Base-by-base conservation (phyloP, 1,139 yeast genomes). In the Sugiyamaella pinicola region DNA sequence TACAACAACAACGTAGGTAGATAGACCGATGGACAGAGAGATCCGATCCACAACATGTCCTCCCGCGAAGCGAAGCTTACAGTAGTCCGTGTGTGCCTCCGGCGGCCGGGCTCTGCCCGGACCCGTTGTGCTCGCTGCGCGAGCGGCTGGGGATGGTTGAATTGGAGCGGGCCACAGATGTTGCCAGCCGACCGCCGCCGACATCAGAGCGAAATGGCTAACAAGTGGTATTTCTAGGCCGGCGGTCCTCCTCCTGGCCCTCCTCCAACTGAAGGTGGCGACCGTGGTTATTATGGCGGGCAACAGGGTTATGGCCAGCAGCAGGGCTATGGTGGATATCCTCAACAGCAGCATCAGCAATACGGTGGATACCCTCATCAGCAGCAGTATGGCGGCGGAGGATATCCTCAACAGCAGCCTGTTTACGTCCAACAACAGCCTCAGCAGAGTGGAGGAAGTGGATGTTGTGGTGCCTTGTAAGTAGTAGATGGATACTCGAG, bases 331-430 rank as follows among this genome's bases (percentile, higher is more conserved):
- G 39, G 39, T 6, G 39, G 39, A 35, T 35, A 35, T 18, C 39
- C 39, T 35, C 39, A 9, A 35, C 39, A 35, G 17, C 39, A 35
- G 24, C 39, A 35, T 6, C 39, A 35, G n/a, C n/a, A 18, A 8
- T 15, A 18, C 22, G 39, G 39, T 35, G 39, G 24, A 31, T 31
- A 31, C 17, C 39, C 39, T 18, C 39, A 4, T 4, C 38, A 17
- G 24, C 39, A 35, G 24, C 64, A 51, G 45, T 62, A 59, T 42
- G 34, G 35, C 53, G 41, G 55, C 50, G 17, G 55, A 9, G 57
- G 54, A 29, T 66, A 67, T 31, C 66, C 60, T 49, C 71, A 65
- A 57, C 68, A 64, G 55, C 68, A 64, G 58, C 68, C 67, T 9
- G 66, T 64, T n/a, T 64, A 64, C 44, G 68, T 64, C 8, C 69